Evolutionary conservation across 345 rosid genomes (phyloP).

Genomic region (Citrus cavaleriei): DNA sequence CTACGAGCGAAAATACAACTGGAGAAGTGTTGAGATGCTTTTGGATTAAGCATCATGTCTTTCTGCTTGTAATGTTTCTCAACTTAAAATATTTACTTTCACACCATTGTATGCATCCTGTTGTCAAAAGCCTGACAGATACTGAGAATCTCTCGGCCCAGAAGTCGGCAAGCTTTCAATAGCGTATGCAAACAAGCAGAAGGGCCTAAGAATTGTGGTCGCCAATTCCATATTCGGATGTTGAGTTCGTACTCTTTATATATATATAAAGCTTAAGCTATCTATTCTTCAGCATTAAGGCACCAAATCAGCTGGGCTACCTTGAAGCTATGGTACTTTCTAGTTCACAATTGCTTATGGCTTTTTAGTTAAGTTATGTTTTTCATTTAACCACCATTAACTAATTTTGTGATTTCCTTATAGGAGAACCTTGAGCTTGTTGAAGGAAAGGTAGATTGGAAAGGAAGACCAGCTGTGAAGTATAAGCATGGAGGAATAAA

Average conservation of each 20-base stretch:
- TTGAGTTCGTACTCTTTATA: background rate
- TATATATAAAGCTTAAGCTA: background rate
- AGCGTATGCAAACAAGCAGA: constrained; percentile 2
- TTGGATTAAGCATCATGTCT: background rate
- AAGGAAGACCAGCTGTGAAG: constrained; percentile 46
- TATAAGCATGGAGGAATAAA: constrained; percentile 50
- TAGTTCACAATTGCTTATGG: background rate
- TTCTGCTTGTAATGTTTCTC: constrained; percentile 4
- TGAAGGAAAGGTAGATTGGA: constrained; percentile 59
- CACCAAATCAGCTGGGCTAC: background rate
- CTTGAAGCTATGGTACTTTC: constrained; percentile 8
- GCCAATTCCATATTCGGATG: background rate
- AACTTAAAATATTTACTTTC: background rate
- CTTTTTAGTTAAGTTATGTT: background rate
- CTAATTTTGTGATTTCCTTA: constrained; percentile 2
- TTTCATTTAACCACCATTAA: background rate
- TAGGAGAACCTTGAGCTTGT: constrained; percentile 41
- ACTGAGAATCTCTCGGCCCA: background rate
- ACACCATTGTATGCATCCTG: background rate
- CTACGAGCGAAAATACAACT: background rate
- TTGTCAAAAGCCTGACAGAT: background rate
- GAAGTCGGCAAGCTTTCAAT: background rate
- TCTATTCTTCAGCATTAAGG: background rate
- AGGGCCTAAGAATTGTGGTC: background rate
- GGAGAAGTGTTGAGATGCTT: background rate